phyloP scores from a whole-genome alignment of 768 basidiomycete genomes.

The Termitomyces sp. region DNA sequence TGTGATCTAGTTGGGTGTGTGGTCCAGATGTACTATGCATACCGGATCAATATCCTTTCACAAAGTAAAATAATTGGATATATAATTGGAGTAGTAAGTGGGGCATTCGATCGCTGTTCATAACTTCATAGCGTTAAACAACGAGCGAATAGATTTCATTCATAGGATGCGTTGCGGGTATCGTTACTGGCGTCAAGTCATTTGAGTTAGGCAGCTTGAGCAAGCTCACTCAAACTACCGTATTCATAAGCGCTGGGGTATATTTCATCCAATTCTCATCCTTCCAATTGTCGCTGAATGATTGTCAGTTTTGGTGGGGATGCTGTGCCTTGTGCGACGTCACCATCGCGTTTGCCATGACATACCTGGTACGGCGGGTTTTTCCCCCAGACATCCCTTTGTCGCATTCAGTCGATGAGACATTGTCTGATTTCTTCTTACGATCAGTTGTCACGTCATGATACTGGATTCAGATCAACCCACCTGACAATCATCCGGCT shows the following conservation, averaged over 20 bases:
- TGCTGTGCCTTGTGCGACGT: slow-evolving; percentile 23
- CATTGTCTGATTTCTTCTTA: background rate
- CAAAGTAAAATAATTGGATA: slow-evolving; percentile 15
- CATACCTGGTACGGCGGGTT: slow-evolving; percentile 18
- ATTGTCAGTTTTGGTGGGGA: slow-evolving; percentile 17
- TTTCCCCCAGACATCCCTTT: background rate
- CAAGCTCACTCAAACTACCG: slow-evolving; percentile 11
- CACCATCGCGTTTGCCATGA: slow-evolving; percentile 21
- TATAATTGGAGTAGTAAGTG: slow-evolving; percentile 13
- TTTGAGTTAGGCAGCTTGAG: slow-evolving; percentile 17
- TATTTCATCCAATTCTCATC: background rate
- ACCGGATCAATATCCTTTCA: slow-evolving; percentile 25
- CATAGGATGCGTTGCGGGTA: slow-evolving; percentile 14
- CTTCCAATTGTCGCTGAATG: background rate
- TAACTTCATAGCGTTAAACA: background rate
- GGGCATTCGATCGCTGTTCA: background rate
- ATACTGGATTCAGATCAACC: slow-evolving; percentile 20
- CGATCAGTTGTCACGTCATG: slow-evolving; percentile 15
- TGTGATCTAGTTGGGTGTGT: slow-evolving; percentile 21
- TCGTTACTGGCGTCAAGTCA: slow-evolving; percentile 17
- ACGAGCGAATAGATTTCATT: slow-evolving; percentile 10
- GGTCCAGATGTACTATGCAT: slow-evolving; percentile 28
- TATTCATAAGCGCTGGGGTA: slow-evolving; percentile 17
- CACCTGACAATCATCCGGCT: slow-evolving; percentile 18
- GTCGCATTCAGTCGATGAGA: background rate